These are phyloP conservation scores for Umbilicus rupestris DNA, from an alignment of 164 flowering plant genomes.

Conservation along the genomic window DNA sequence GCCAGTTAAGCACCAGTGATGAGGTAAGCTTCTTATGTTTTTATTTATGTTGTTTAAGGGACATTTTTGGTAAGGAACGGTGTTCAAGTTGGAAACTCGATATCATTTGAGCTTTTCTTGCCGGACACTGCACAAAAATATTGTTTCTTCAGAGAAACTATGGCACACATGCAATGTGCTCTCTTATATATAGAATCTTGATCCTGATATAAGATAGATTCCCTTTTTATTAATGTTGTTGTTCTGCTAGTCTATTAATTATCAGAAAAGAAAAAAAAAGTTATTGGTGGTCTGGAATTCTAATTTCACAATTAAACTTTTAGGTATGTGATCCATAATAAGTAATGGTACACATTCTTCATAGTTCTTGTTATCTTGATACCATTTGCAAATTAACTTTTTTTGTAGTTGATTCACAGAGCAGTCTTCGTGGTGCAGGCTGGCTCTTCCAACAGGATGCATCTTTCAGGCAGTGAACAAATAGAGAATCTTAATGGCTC, in stretches of 20 bases:
- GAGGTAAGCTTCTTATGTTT: conserved; percentile 29
- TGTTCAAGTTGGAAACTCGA: neutral
- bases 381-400: too few species aligned
- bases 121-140: too few species aligned
- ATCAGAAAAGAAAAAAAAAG: neutral
- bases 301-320: neutral
- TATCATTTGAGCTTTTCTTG: too few species aligned
- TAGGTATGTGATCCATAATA: neutral
- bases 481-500: conserved; percentile 25
- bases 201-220: too few species aligned
- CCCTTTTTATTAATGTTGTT: neutral
- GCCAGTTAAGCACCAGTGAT: conserved; percentile 15
- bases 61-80: neutral
- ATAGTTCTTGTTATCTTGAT: too few species aligned
- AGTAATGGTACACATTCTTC: too few species aligned
- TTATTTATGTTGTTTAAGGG: neutral
- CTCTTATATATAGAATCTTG: too few species aligned
- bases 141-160: too few species aligned
- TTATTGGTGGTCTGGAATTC: neutral
- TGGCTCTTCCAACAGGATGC: conserved; percentile 18
- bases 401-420: too few species aligned
- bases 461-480: conserved; percentile 20
- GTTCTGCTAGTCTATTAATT: neutral
- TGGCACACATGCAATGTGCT: too few species aligned
- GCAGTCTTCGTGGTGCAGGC: conserved; percentile 18